Base-by-base conservation (phyloP, 2,329 filamentous ascomycete genomes). In the Fusarium miscanthi region DNA sequence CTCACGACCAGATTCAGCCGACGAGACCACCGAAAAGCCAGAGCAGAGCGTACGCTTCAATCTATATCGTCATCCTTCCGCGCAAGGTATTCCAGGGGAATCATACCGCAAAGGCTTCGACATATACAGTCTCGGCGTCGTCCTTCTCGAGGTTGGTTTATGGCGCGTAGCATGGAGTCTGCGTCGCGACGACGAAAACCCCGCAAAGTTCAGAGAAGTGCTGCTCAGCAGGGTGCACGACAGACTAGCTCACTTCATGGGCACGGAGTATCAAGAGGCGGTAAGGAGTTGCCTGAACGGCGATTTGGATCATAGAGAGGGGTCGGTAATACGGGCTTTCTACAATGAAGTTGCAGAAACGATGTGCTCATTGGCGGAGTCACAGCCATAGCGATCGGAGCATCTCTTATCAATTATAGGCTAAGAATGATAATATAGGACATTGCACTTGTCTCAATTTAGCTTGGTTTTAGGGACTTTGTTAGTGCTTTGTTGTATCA, bases 81-180 rank as follows among this genome's bases (percentile, higher is more conserved):
- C 54, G 4, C 65, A 68, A 33, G 65, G 65, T 1, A 56, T 53
- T 19, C 65, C 65, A 3, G 65, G 54, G 1, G 53, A 68, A 33
- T 42, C 53, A n/a, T 65, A 54, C 25, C 54, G 48, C 8, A 48
- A 52, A 16, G 41, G 41, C 6, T 65, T 56, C 33, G 65, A 68
- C 23, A 65, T 68, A 11, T 68, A 68, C 25, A 68, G 65, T 25
- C 48, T 60, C 8, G 54, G 65, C 6, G 54, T 68, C 27, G 42
- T 68, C 1, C 65, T 68, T 19, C 35, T 65, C 6, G 65, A 68
- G 11, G 27, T 68, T 25, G 65, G 60, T 11, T 17, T 62, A 8
- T 62, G 59, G 59, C 41, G 59, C 1, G 3, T 27, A 9, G 59
- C 52, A 11, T 62, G 59, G 59, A 46, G 27, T n/a, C 17, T 62